A percentile compares a stretch with the other conserved stretches of the same genome.
These are phyloP conservation scores for Carpinus viminea DNA, from an alignment of 306 rosid genomes.

Conservation along the genomic window DNA sequence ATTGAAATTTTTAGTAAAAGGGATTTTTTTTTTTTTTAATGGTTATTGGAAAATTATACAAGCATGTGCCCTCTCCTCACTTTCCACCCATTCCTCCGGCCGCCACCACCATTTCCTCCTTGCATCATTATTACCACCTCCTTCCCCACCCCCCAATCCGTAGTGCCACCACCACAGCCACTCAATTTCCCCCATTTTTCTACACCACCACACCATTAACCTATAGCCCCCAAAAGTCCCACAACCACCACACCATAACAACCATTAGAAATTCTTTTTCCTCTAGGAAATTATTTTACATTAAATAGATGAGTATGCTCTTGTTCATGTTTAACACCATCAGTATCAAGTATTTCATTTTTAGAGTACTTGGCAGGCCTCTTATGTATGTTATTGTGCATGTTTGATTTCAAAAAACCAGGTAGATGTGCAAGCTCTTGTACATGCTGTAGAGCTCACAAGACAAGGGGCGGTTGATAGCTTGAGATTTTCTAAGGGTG, in stretches of 20 bases:
- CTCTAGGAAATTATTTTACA: neutral
- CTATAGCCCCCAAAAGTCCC: too few species aligned
- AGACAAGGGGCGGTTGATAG: constrained; percentile 99
- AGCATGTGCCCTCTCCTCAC: neutral
- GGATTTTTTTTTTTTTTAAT: neutral
- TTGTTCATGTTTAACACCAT: neutral
- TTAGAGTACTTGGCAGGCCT: constrained; percentile 6
- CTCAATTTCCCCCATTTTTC: neutral
- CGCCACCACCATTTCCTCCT: neutral
- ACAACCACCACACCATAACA: too few species aligned
- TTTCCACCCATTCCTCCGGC: neutral
- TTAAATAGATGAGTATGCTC: neutral
- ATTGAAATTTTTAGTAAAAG: too few species aligned
- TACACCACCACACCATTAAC: too few species aligned
- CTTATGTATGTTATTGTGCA: constrained; percentile 16
- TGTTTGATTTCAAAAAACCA: constrained; percentile 47
- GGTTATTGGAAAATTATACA: neutral
- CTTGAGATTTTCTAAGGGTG: constrained; percentile 94
- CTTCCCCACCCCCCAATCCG: neutral
- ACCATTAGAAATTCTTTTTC: too few species aligned
- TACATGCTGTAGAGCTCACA: constrained; percentile 96
- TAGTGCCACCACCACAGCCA: neutral
- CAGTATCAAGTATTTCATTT: neutral
- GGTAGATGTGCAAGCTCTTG: constrained; percentile 99
- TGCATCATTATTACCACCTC: neutral